Evolutionary conservation across 2,329 filamentous ascomycete genomes (phyloP).

Genomic region (Metarhizium anisopliae): DNA sequence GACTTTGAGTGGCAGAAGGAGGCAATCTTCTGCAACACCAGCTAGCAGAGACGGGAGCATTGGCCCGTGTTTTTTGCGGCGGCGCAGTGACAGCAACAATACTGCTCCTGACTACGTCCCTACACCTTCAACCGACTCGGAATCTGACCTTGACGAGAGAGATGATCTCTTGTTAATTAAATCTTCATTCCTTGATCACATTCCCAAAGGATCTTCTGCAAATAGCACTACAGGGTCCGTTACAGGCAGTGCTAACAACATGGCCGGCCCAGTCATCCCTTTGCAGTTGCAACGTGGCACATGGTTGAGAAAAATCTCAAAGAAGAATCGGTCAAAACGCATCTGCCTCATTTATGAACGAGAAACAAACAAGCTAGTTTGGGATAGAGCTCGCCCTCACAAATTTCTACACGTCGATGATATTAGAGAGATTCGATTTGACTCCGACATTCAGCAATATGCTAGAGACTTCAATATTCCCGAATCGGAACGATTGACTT

Average conservation of each 20-base stretch:
- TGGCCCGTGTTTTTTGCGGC: conserved; percentile 78
- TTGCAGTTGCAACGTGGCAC: conserved; percentile 71
- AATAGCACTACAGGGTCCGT: conserved; percentile 39
- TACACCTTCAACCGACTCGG: conserved; percentile 37
- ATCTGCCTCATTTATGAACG: conserved; percentile 68
- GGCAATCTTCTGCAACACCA: conserved; percentile 68
- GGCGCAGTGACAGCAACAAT: conserved; percentile 83
- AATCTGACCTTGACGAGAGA: conserved; percentile 46
- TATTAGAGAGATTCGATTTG: conserved; percentile 81
- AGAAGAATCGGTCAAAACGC: conserved; percentile 65
- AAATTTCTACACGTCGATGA: conserved; percentile 94
- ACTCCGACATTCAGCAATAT: conserved; percentile 79
- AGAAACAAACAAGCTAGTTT: conserved; percentile 77
- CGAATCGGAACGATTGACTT: conserved; percentile 58
- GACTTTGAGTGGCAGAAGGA: conserved; percentile 52
- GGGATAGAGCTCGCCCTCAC: conserved; percentile 68
- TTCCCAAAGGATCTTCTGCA: conserved; percentile 36
- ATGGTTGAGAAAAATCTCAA: conserved; percentile 72
- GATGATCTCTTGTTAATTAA: conserved; percentile 31
- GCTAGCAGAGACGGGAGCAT: conserved; percentile 79
- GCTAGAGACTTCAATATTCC: conserved; percentile 71
- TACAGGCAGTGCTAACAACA: conserved; percentile 31
- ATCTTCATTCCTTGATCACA: conserved; percentile 33
- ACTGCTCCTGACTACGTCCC: conserved; percentile 45
- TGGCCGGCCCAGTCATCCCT: conserved; percentile 66